Conservation (phyloP, 768 basidiomycete genomes). For the Pleurotus citrinopileatus region DNA sequence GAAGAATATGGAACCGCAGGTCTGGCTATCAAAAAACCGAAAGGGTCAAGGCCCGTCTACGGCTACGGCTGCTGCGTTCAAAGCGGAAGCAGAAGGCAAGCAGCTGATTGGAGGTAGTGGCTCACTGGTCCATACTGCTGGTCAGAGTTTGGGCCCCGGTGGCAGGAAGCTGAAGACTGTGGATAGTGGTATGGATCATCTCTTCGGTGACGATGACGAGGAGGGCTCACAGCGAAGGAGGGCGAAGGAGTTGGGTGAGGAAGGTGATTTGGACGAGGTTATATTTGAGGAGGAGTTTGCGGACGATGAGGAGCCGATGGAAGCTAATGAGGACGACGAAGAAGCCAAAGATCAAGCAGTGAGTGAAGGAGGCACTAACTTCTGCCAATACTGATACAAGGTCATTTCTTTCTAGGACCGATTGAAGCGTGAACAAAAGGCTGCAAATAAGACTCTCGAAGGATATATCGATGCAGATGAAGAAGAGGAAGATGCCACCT, state of each 20-base stretch:
- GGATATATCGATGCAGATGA: conserved; percentile 72
- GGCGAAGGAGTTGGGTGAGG: conserved; percentile 63
- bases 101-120: conserved; percentile 33
- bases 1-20: conserved; percentile 74
- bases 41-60: conserved; percentile 59
- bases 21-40: conserved; percentile 61
- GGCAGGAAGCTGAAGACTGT: conserved; percentile 66
- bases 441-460: conserved; percentile 72
- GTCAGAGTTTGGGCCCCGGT: conserved; percentile 65
- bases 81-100: conserved; percentile 54
- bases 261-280: conserved; percentile 82
- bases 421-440: conserved; percentile 76
- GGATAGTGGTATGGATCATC: conserved; percentile 57
- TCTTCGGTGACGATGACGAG: conserved; percentile 72
- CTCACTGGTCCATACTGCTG: conserved; percentile 45
- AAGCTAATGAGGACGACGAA: conserved; percentile 74
- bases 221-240: conserved; percentile 44
- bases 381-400: conserved; percentile 11
- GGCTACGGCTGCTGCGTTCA: conserved; percentile 67
- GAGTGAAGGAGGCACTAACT: conserved; percentile 14
- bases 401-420: conserved; percentile 54
- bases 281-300: conserved; percentile 82
- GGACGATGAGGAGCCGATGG: conserved; percentile 82
- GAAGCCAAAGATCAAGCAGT: conserved; percentile 85
- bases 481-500: conserved; percentile 53